A percentile compares a stretch with the other conserved stretches of the same genome.
phyloP scores from a whole-genome alignment of 192 early-diverging fungal species.

The Coemansia sp. region DNA sequence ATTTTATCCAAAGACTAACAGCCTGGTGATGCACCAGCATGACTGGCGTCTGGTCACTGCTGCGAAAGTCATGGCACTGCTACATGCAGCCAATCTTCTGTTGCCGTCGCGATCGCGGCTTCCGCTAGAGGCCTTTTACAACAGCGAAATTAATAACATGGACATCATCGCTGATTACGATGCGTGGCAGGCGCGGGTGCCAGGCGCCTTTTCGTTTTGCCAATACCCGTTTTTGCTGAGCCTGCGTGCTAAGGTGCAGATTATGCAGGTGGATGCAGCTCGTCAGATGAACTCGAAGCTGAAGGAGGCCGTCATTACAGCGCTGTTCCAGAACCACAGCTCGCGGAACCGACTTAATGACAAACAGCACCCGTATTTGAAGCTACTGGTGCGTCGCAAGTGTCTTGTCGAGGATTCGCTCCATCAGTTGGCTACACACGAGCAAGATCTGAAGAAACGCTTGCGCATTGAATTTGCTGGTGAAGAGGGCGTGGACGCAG shows the following conservation, averaged over 20 bases:
- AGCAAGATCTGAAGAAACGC: slow-evolving; percentile 87
- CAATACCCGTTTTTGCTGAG: slow-evolving; percentile 81
- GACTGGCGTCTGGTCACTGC: slow-evolving; percentile 86
- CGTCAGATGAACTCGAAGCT: slow-evolving; percentile 75
- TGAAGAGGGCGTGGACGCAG: slow-evolving; percentile 95
- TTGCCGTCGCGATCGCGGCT: slow-evolving; percentile 48
- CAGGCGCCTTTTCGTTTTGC: slow-evolving; percentile 69
- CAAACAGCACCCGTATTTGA: slow-evolving; percentile 57
- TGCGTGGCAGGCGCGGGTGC: slow-evolving; percentile 64
- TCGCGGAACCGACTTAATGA: not conserved
- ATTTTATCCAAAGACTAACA: slow-evolving; percentile 45
- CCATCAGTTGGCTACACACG: slow-evolving; percentile 69
- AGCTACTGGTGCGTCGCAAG: slow-evolving; percentile 61
- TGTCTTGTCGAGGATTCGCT: slow-evolving; percentile 75
- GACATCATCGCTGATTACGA: slow-evolving; percentile 71
- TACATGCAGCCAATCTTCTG: slow-evolving; percentile 75
- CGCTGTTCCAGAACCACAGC: slow-evolving; percentile 54
- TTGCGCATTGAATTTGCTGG: slow-evolving; percentile 89
- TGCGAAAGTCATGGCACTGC: slow-evolving; percentile 83
- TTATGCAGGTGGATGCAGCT: slow-evolving; percentile 74
- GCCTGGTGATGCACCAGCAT: slow-evolving; percentile 63
- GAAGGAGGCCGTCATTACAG: slow-evolving; percentile 63
- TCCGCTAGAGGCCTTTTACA: slow-evolving; percentile 80
- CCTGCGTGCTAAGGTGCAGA: slow-evolving; percentile 71
- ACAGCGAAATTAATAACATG: slow-evolving; percentile 72